Base-by-base conservation (phyloP, 257 asterid species). In the Ehretia macrophylla region DNA sequence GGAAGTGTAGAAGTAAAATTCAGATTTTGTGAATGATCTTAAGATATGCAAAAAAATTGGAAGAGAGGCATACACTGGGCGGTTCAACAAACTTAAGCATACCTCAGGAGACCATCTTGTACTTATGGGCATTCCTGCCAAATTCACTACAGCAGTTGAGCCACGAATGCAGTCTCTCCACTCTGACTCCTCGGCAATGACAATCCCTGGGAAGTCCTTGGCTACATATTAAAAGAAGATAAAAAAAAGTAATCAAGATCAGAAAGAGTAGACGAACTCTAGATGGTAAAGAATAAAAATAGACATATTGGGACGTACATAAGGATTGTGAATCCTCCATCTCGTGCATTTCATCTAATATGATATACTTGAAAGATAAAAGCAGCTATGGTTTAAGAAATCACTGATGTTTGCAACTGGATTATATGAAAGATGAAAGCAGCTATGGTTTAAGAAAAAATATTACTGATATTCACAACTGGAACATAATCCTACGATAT, bases 31-130 rank as follows among this genome's bases (percentile, higher is more conserved):
- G 11, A 38, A 38, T 5, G 44, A 38, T 11, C 44, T 38, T 11
- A 11, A 42, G 3, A 42, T 42, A 42, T 42, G 47, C 11, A 42
- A 2, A 42, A 42, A 10, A 3, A 42, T 42, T 42, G 16, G 4
- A 42, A 42, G 14, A 27, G 35, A 27, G 35, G 35, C 35, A 27
- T 27, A 27, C 35, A 27, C 35, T 27, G 6, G 35, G 35, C 6
- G 35, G 35, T 27, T 27, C 35, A 27, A 9, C 22, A 51, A 13
- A 17, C 20, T 54, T 54, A 27, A 27, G 35, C 35, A 61, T 77
- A 91, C 97, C 85, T 84, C 94, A 5, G 95, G 79, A 17, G 97
- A 84, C 97, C 98, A 88, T 82, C 98, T 88, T 4, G 87, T 81
- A 77, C 95, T 85, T 70, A 88, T 83, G 23, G 98, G 85, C 77